Evolutionary conservation across 805 yeast species (phyloP), one percentile per base, ranked within the genome.

Genomic region (Candida alai): DNA sequence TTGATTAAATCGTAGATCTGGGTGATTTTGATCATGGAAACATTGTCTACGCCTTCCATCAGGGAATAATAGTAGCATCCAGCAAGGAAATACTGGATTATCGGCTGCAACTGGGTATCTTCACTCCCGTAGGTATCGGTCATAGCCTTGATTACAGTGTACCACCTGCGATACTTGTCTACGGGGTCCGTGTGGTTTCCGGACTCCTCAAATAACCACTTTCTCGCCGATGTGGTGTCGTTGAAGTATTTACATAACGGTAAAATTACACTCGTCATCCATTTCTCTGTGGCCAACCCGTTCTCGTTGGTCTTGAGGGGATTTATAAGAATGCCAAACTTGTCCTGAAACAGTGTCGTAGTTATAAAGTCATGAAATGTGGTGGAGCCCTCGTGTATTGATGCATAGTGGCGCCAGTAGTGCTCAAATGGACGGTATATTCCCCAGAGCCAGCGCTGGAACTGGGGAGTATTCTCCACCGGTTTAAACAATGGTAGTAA

Each of bases 1-100:
- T 41, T 44, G 4, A 65, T 56, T 2, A 39, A 30, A 39, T 55
- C 62, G 34, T 61, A 63, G 16, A 56, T 51, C 20, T 48, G 49
- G 7, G 45, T 45, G 14, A 49, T 50, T 17, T 60, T 65, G 10
- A 59, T 30, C 1, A 65, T 50, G 5, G 53, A 24, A 8, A 50
- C 19, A 1, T 39, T 31, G 13, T 45, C 48, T 15, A 39, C 34
- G 9, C 30, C 19, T 30, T 40, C 46, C 9, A 38, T 32, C 14
- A 36, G 34, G 4, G 48, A 34, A 21, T 55, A 49, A 30, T 40
- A 54, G 37, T 54, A 58, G 25, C 54, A 47, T 7, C 49, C 35
- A 4, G 47, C 51, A 8, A 58, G 29, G 36, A 40, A 58, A 13
- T 39, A 43, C 22, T 41, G 34, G 10, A 55, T 28, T 11, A 57